A percentile compares a stretch with the other conserved stretches of the same genome.
Conservation (phyloP, 208 protist species). For the Wallacemonas sp. region DNA sequence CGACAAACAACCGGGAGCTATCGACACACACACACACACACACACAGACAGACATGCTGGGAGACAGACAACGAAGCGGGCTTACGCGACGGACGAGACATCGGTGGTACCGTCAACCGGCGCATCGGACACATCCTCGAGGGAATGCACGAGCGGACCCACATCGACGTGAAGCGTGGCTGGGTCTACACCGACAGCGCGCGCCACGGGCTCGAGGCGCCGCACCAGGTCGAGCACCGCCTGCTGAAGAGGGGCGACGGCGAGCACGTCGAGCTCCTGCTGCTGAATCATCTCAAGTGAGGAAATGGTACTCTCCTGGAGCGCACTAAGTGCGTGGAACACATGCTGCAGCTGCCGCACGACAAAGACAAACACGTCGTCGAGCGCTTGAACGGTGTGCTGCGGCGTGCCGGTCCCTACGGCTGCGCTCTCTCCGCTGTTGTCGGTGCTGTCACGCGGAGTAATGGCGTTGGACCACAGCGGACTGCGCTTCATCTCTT, state of each 20-base stretch:
- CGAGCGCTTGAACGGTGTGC: constrained; percentile 26
- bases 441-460: background rate
- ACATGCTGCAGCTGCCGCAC: constrained; percentile 34
- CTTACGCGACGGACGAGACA: background rate
- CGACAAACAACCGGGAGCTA: background rate
- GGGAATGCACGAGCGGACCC: background rate
- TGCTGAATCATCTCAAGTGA: constrained; percentile 74
- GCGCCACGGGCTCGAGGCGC: constrained; percentile 25
- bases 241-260: constrained; percentile 32
- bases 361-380: constrained; percentile 69
- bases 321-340: constrained; percentile 30
- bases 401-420: background rate
- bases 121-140: constrained; percentile 3
- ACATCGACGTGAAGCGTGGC: constrained; percentile 20
- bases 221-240: constrained; percentile 32
- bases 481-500: constrained; percentile 13
- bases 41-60: background rate
- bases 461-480: background rate
- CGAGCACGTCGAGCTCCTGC: constrained; percentile 52
- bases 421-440: background rate
- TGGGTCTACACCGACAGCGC: constrained; percentile 29
- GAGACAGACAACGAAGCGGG: background rate
- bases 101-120: too few relatives aligned
- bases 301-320: constrained; percentile 50
- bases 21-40: background rate